Evolutionary conservation across 768 basidiomycete species (phyloP).

Genomic region (Pleurotus giganteus): DNA sequence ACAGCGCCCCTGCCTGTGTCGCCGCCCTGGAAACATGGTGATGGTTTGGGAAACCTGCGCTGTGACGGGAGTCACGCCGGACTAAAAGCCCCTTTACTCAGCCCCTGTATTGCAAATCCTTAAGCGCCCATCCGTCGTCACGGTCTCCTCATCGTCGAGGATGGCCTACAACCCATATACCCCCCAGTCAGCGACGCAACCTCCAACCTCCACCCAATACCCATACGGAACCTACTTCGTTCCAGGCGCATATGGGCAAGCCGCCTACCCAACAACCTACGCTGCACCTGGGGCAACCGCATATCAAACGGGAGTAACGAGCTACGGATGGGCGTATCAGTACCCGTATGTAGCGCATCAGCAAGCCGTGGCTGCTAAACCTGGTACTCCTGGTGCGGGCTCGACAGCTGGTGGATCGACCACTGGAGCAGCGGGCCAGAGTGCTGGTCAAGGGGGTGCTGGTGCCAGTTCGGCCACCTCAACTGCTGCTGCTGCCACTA

Average conservation of each 20-base stretch:
- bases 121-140: too few species aligned
- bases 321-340: conserved; percentile 74
- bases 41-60: not conserved
- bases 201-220: conserved; percentile 7
- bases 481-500: conserved; percentile 7
- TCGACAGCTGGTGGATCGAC: not conserved
- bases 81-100: too few species aligned
- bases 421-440: conserved; percentile 14
- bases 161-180: conserved; percentile 8
- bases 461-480: too few species aligned
- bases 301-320: conserved; percentile 65
- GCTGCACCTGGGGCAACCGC: conserved; percentile 11
- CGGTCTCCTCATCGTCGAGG: too few species aligned
- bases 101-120: not conserved
- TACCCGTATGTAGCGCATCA: conserved; percentile 57
- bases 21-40: not conserved
- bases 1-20: not conserved
- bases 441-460: too few species aligned
- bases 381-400: conserved; percentile 8
- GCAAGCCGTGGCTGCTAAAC: conserved; percentile 20
- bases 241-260: not conserved
- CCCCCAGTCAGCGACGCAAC: not conserved
- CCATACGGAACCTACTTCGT: conserved; percentile 5
- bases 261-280: conserved; percentile 17
- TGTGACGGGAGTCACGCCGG: too few species aligned